Evolutionary conservation across 805 yeast genomes (phyloP), one percentile per base, ranked within the genome.

Genomic region (Saccharomyces jurei): DNA sequence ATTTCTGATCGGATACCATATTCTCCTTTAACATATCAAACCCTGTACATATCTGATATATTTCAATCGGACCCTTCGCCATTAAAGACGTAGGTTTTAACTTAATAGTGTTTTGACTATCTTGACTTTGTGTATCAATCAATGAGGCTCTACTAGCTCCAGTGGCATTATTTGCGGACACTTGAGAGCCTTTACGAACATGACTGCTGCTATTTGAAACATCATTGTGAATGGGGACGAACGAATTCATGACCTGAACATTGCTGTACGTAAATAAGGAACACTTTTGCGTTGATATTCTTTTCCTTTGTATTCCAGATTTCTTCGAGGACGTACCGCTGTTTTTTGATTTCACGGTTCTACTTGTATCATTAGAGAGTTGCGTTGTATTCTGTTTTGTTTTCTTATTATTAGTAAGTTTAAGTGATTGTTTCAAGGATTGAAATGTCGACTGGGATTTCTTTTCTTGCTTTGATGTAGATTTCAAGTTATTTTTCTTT

Each of bases 261-360:
- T 62, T 56, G 5, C 56, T 55, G 46, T 66, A 58, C 36, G 59
- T 58, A 54, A 69, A 70, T 32, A 70, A 57, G 2, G 71, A 58
- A 13, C 65, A 60, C 54, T 69, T 53, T 52, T 69, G 71, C 1
- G 71, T 67, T 8, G 71, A 68, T 10, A 58, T 49, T 36, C 71
- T 52, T 48, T 63, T 57, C 6, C 44, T 32, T 4, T 32, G 31
- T n/a, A 52, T 55, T 31, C 50, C 53, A 31, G 54, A 32, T 3
- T 27, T 49, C 26, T 41, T 47, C 11, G 52, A 26, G 25, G 28
- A 30, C 14, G 46, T 29, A 31, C 46, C 46, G 26, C 47, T 54
- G 49, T 59, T 56, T 30, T 25, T 22, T 29, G 25, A 9, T 25
- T 47, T 28, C 11, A 11, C 26, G 8, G 17, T 9, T 14, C 14